Evolutionary conservation across 2,329 filamentous ascomycete species (phyloP).

Genomic region (Calycina herbarum): DNA sequence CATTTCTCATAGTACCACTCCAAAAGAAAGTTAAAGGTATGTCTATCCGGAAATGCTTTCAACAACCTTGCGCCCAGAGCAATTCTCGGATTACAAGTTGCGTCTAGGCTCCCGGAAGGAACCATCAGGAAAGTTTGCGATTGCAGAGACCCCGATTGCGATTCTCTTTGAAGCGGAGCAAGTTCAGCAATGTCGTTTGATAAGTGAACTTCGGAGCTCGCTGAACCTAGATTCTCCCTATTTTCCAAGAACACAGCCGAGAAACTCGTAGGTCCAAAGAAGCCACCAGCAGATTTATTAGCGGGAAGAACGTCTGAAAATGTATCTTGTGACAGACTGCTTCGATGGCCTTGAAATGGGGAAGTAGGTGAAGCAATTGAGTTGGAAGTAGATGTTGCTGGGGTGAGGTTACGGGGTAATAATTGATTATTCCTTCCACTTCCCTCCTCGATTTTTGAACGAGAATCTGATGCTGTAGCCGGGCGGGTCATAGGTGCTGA

Average conservation of each 20-base stretch:
- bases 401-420: constrained; percentile 12
- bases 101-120: constrained; percentile 19
- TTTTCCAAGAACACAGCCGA: constrained; percentile 37
- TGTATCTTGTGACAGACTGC: constrained; percentile 4
- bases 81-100: constrained; percentile 28
- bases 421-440: constrained; percentile 8
- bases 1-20: constrained; percentile 28
- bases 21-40: constrained; percentile 32
- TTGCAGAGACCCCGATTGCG: constrained; percentile 26
- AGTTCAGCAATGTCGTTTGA: constrained; percentile 28
- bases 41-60: constrained; percentile 30
- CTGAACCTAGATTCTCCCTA: constrained; percentile 25
- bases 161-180: constrained; percentile 18
- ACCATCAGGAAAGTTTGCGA: constrained; percentile 35
- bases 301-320: background rate
- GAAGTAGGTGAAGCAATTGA: constrained; percentile 9
- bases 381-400: constrained; percentile 6
- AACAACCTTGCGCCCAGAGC: constrained; percentile 33
- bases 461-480: background rate
- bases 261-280: constrained; percentile 36
- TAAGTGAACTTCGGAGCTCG: constrained; percentile 29
- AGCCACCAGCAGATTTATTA: constrained; percentile 24
- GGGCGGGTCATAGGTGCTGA: constrained; percentile 32
- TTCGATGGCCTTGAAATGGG: constrained; percentile 5
- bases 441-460: background rate